phyloP scores from a whole-genome alignment of 441 rosid genomes.

The Adansonia madagascariensis region DNA sequence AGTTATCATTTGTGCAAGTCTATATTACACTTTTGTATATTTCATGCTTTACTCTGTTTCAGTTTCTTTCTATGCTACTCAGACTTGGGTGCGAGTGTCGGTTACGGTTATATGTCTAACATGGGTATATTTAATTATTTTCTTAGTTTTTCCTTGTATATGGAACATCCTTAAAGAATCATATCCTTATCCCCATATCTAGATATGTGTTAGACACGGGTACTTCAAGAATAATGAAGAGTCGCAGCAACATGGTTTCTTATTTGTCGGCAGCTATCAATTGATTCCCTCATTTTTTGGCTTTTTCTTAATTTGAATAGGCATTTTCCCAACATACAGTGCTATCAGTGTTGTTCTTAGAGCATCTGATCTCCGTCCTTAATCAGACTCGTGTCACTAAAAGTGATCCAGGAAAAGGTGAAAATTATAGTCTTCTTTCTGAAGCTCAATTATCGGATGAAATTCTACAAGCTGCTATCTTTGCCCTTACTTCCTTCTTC shows the following conservation, averaged over 20 bases:
- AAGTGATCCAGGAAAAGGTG: conserved; percentile 69
- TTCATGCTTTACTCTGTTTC: neutral
- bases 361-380: conserved; percentile 75
- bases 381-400: conserved; percentile 56
- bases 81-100: too few relatives aligned
- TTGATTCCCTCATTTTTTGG: conserved; percentile 16
- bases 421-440: conserved; percentile 43
- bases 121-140: too few relatives aligned
- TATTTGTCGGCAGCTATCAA: neutral
- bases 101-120: too few relatives aligned
- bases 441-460: conserved; percentile 67
- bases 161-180: too few relatives aligned
- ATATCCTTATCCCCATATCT: too few relatives aligned
- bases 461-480: conserved; percentile 80
- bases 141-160: too few relatives aligned
- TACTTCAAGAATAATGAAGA: too few relatives aligned
- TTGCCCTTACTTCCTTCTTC: conserved; percentile 94
- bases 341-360: conserved; percentile 81
- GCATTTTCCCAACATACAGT: conserved; percentile 84
- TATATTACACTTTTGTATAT: neutral
- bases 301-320: conserved; percentile 39
- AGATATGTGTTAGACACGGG: too few relatives aligned
- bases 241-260: neutral
- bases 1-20: neutral
- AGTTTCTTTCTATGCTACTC: neutral